Conservation (phyloP, 108 stramenopile genomes). For the Cyclotella sp. region DNA sequence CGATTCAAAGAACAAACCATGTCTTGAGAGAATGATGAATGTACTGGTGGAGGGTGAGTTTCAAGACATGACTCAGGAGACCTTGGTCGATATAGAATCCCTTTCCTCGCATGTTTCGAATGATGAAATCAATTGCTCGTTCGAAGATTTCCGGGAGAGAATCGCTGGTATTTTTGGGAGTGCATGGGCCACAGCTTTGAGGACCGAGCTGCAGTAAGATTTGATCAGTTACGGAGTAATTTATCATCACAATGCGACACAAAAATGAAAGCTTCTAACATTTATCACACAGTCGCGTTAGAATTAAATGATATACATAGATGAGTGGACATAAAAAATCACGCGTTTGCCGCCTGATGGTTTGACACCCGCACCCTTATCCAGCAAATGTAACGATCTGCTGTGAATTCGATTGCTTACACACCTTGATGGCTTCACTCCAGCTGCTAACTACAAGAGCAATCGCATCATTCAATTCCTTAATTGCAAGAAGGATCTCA, state of each 20-base stretch:
- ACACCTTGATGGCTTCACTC: background rate
- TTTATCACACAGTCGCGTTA: background rate
- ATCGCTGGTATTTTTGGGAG: background rate
- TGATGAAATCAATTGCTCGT: constrained; percentile 8
- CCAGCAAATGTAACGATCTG: background rate
- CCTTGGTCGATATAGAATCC: background rate
- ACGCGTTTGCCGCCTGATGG: too few species aligned
- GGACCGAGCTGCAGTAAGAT: background rate
- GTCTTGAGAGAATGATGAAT: constrained; percentile 76
- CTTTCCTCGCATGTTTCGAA: background rate
- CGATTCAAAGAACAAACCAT: constrained; percentile 71
- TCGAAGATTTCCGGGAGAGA: background rate
- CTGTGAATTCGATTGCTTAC: background rate
- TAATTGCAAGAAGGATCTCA: background rate
- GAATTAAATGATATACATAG: background rate
- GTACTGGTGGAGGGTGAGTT: constrained; percentile 59
- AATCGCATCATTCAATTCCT: constrained; percentile 5
- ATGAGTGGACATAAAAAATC: too few species aligned
- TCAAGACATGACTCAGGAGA: background rate
- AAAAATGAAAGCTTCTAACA: background rate
- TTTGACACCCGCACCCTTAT: background rate
- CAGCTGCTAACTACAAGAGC: background rate
- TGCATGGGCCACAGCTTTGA: background rate
- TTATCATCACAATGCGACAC: too few species aligned
- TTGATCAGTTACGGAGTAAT: too few species aligned